phyloP scores from a whole-genome alignment of 257 asterid genomes.

The Nyctanthes arbortristis region DNA sequence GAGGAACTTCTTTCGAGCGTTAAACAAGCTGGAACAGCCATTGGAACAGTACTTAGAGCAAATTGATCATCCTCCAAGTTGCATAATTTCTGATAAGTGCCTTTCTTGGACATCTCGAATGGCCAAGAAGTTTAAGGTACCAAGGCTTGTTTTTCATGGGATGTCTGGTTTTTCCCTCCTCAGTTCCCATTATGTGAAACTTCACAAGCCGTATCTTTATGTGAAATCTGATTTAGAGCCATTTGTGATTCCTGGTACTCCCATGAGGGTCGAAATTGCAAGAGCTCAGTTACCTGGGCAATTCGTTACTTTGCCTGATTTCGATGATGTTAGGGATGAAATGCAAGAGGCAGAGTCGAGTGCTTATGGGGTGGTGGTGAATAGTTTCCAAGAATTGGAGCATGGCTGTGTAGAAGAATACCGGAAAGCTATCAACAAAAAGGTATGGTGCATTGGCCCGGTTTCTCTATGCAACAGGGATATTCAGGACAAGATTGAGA shows the following conservation, averaged over 20 bases:
- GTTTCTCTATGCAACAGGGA: slow-evolving; percentile 59
- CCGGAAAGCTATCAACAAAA: slow-evolving; percentile 45
- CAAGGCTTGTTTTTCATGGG: slow-evolving; percentile 72
- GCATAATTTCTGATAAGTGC: slow-evolving; percentile 77
- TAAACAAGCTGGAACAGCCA: slow-evolving; percentile 47
- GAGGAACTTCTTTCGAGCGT: slow-evolving; percentile 48
- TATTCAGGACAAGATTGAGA: slow-evolving; percentile 53
- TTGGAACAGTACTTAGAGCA: slow-evolving; percentile 37
- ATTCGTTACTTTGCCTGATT: slow-evolving; percentile 51
- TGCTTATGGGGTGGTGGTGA: slow-evolving; percentile 69
- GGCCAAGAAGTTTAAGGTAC: slow-evolving; percentile 50
- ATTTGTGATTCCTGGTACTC: slow-evolving; percentile 63
- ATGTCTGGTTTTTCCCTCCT: slow-evolving; percentile 71
- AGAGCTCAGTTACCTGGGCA: slow-evolving; percentile 66
- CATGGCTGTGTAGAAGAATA: slow-evolving; percentile 58
- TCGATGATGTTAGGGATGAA: slow-evolving; percentile 64
- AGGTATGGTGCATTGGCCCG: slow-evolving; percentile 81
- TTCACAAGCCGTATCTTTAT: slow-evolving; percentile 41
- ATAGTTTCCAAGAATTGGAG: slow-evolving; percentile 57
- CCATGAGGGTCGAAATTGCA: slow-evolving; percentile 40
- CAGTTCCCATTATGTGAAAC: slow-evolving; percentile 48
- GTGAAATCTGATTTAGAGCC: slow-evolving; percentile 45
- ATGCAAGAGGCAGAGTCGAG: slow-evolving; percentile 67
- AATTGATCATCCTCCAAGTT: slow-evolving; percentile 51
- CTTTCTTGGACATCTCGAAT: slow-evolving; percentile 60